Base-by-base conservation (phyloP, 2,329 filamentous ascomycete species). In the Phialemoniopsis sp. region DNA sequence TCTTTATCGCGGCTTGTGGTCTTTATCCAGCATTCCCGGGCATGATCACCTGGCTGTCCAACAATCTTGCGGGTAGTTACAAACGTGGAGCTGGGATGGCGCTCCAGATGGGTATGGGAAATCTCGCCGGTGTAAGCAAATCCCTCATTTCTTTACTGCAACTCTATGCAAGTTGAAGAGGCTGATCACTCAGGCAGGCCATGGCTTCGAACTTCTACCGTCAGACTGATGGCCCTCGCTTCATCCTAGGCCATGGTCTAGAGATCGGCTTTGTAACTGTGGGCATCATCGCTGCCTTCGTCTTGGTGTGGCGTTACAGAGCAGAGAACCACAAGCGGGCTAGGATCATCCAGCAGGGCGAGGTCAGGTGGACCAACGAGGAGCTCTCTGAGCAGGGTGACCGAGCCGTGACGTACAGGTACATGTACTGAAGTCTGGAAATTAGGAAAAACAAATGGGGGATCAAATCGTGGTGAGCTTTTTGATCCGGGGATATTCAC, bases 191-290 rank as follows among this genome's bases (percentile, higher is more conserved):
- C n/a, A n/a, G n/a, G 17, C 14, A 68, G 63, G 82, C 81, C 2
- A 84, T 87, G 74, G 79, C 82, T 0, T 82, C 80, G 5, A 87
- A 87, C 51, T 86, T 87, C 50, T 88, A 87, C 50, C 72, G 82
- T 4, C 55, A 62, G 19, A 57, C 55, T 4, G 73, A 78, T 42
- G 51, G 52, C 1, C 73, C 74, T 0, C 60, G 65, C 5, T 78
- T 74, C 37, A 59, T 66, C 4, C 55, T 77, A 1, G 73, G 74
- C 0, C 73, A 77, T 43, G 64, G 53, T 1, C 49, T 78, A 12
- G 72, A 77, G 46, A 50, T 78, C 3, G 70, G 58, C 0, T 78
- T 78, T 42, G 68, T 76, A 15, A 43, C 46, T 3, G 47, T 56
- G 1, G 73, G 71, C 0, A 63, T 76, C 13, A 47, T 70, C 18